Conservation (phyloP, 1,284 basidiomycete species). For the Laetiporus sulphureus region DNA sequence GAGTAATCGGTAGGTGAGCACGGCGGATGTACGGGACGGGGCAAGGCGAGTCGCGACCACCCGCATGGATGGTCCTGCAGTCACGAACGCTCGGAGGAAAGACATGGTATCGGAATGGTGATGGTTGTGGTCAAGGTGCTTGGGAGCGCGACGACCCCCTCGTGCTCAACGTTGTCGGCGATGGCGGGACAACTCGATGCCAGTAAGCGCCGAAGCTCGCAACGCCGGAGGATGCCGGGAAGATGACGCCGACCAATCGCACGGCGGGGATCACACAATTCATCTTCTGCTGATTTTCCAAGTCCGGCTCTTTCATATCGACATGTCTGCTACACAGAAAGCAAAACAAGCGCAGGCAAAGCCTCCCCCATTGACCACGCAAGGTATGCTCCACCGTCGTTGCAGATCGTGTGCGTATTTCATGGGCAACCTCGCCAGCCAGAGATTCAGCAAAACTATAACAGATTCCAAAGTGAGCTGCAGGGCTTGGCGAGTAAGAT, state of each 20-base stretch:
- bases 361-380: conserved; percentile 48
- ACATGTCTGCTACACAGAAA: conserved; percentile 47
- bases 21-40: conserved; percentile 25
- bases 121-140: conserved; percentile 16
- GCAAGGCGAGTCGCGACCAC: conserved; percentile 28
- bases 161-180: conserved; percentile 18
- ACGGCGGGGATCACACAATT: conserved; percentile 30
- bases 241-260: conserved; percentile 44
- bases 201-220: conserved; percentile 27
- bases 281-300: conserved; percentile 10
- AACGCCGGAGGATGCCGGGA: conserved; percentile 24
- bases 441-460: conserved; percentile 77
- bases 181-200: conserved; percentile 22
- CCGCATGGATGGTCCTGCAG: conserved; percentile 20
- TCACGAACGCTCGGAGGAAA: conserved; percentile 24
- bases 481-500: conserved; percentile 87
- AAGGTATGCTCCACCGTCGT: conserved; percentile 46
- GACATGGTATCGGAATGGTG: conserved; percentile 39
- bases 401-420: neutral
- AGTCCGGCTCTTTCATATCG: conserved; percentile 17
- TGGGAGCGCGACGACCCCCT: conserved; percentile 14
- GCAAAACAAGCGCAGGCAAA: conserved; percentile 33
- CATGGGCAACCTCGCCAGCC: conserved; percentile 33
- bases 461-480: conserved; percentile 75
- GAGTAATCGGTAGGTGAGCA: conserved; percentile 42